These are phyloP conservation scores for Dorcoceras hygrometricum DNA, from an alignment of 257 asterid species.

Conservation along the genomic window DNA sequence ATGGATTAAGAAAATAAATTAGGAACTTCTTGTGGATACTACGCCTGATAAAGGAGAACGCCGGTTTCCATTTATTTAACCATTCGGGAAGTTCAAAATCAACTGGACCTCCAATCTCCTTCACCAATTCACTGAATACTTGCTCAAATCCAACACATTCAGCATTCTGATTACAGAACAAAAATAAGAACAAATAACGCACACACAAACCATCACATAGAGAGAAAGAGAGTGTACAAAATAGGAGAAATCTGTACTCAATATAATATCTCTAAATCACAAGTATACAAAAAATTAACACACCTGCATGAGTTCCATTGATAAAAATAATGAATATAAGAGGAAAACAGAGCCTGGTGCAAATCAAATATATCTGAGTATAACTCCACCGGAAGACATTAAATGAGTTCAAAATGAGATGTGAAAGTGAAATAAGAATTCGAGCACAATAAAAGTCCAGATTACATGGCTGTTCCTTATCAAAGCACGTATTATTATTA, in stretches of 20 bases:
- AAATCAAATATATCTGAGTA: no score
- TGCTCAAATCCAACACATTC: constrained; percentile 47
- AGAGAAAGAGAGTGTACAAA: neutral
- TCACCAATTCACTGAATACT: constrained; percentile 56
- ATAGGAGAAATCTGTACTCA: no score
- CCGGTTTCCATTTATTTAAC: constrained; percentile 54
- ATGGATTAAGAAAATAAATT: constrained; percentile 1
- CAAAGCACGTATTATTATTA: no score
- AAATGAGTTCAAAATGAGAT: no score
- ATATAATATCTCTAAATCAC: neutral
- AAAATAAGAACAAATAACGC: constrained; percentile 18
- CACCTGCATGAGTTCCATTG: no score
- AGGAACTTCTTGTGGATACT: constrained; percentile 59
- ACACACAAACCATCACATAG: constrained; percentile 10
- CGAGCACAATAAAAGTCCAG: no score
- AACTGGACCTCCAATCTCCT: constrained; percentile 64
- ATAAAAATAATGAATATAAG: no score
- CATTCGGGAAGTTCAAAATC: constrained; percentile 94
- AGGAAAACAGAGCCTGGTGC: no score
- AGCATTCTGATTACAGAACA: constrained; percentile 36
- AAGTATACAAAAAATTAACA: neutral
- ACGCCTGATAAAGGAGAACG: constrained; percentile 73
- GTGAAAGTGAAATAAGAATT: no score
- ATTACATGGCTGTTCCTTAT: no score
- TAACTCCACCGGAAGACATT: no score